These are phyloP conservation scores for Leishmania tarentolae DNA, from an alignment of 208 protist species.

Conservation along the genomic window DNA sequence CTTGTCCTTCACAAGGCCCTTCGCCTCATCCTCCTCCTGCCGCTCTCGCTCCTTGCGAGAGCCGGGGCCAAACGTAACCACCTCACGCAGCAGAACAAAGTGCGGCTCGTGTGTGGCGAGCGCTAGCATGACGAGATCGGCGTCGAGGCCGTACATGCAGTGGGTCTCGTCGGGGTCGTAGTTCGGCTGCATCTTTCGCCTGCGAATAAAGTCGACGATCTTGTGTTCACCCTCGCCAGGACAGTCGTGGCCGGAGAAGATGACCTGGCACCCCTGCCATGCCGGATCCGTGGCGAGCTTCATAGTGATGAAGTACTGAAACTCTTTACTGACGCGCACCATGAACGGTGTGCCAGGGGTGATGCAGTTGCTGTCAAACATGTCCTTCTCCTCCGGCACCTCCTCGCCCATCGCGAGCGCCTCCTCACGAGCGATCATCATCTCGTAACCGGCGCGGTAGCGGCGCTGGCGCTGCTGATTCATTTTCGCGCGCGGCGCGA, in stretches of 20 bases:
- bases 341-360: conserved; percentile 99
- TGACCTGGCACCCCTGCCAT: conserved; percentile 94
- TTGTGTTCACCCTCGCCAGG: conserved; percentile 99
- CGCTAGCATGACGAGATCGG: conserved; percentile 98
- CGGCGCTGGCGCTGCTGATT: conserved; percentile 99
- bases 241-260: conserved; percentile 95
- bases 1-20: conserved; percentile 84
- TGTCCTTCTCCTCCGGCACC: conserved; percentile 78
- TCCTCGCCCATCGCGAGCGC: conserved; percentile 65
- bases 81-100: conserved; percentile 97
- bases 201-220: conserved; percentile 99
- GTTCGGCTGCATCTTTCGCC: conserved; percentile 86
- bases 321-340: conserved; percentile 90
- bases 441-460: conserved; percentile 91
- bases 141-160: conserved; percentile 98
- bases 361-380: conserved; percentile 98
- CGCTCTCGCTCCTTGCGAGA: conserved; percentile 74
- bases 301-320: conserved; percentile 96
- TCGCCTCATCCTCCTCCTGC: conserved; percentile 75
- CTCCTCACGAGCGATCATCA: conserved; percentile 86
- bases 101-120: conserved; percentile 96
- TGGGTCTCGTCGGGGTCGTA: conserved; percentile 96
- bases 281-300: conserved; percentile 91
- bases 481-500: conserved; percentile 99
- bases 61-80: conserved; percentile 83